Conservation (phyloP, 148 eudicot genomes). For the Rhododendron ferrugineum region DNA sequence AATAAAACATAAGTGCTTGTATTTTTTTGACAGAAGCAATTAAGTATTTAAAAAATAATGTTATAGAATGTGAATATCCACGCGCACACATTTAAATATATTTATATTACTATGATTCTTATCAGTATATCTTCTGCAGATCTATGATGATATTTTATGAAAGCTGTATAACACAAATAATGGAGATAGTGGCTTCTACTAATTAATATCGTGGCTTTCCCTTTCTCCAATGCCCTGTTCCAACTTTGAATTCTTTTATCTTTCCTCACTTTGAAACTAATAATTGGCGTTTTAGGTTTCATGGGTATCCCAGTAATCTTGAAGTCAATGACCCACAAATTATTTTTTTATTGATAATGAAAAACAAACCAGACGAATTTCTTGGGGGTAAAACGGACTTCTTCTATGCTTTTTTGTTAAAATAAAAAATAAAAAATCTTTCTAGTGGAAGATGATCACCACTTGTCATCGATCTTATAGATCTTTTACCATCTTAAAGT, state of each 20-base stretch:
- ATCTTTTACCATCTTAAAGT: not conserved
- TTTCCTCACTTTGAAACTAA: not conserved
- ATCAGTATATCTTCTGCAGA: not conserved
- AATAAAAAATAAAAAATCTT: no score
- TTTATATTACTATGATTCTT: no score
- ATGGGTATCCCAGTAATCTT: no score
- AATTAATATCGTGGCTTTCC: not conserved
- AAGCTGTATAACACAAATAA: not conserved
- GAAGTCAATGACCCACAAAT: no score
- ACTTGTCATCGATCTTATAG: not conserved
- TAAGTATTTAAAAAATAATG: not conserved
- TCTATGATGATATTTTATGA: not conserved
- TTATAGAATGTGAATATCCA: not conserved
- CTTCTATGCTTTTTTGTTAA: not conserved
- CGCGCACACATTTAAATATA: not conserved
- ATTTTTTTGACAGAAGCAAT: not conserved
- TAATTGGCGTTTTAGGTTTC: not conserved
- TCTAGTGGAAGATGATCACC: not conserved
- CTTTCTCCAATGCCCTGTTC: not conserved
- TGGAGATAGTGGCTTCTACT: not conserved
- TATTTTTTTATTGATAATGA: no score
- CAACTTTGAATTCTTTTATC: no score
- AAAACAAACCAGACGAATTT: not conserved
- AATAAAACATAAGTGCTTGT: not conserved
- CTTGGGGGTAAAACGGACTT: not conserved